These are phyloP conservation scores for Pouteria campechiana DNA, from an alignment of 179 eudicot species.

Conservation along the genomic window DNA sequence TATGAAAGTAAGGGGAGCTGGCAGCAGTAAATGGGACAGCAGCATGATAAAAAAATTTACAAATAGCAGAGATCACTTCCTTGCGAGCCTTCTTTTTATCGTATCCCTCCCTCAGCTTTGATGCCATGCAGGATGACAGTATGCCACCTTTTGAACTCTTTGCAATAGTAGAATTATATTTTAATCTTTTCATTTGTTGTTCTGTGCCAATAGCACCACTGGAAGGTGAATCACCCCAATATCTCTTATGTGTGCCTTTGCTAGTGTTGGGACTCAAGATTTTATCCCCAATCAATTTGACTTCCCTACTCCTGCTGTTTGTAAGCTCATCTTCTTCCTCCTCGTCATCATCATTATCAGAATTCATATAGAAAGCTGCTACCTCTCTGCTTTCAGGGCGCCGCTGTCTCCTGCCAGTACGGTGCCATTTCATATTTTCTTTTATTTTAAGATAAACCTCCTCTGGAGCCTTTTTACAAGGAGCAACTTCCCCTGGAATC, in stretches of 20 bases:
- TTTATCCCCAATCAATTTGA: slow-evolving; percentile 27
- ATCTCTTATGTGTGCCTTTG: slow-evolving; percentile 34
- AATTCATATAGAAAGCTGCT: slow-evolving; percentile 50
- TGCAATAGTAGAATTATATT: slow-evolving; percentile 26
- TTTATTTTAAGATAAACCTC: slow-evolving; percentile 80
- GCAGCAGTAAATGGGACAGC: slow-evolving; percentile 71
- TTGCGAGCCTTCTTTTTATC: slow-evolving; percentile 50
- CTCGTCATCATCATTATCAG: slow-evolving; percentile 72
- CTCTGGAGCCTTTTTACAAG: slow-evolving; percentile 90
- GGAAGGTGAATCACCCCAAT: slow-evolving; percentile 32
- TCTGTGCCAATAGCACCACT: slow-evolving; percentile 54
- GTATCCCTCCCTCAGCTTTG: slow-evolving; percentile 22
- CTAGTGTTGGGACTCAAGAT: too few relatives aligned
- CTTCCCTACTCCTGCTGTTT: slow-evolving; percentile 32
- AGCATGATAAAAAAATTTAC: slow-evolving; percentile 83
- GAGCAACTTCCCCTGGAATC: slow-evolving; percentile 97
- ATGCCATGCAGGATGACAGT: slow-evolving; percentile 28
- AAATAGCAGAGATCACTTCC: slow-evolving; percentile 75
- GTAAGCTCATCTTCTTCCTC: slow-evolving; percentile 46
- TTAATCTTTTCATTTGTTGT: slow-evolving; percentile 34
- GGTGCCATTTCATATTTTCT: slow-evolving; percentile 98
- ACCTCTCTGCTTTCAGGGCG: slow-evolving; percentile 54
- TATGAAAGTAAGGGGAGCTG: slow-evolving; percentile 67
- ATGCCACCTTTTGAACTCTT: slow-evolving; percentile 36
- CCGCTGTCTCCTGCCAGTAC: slow-evolving; percentile 80